phyloP scores from a whole-genome alignment of 352 stramenopile species.

The Phytophthora nicotianae region DNA sequence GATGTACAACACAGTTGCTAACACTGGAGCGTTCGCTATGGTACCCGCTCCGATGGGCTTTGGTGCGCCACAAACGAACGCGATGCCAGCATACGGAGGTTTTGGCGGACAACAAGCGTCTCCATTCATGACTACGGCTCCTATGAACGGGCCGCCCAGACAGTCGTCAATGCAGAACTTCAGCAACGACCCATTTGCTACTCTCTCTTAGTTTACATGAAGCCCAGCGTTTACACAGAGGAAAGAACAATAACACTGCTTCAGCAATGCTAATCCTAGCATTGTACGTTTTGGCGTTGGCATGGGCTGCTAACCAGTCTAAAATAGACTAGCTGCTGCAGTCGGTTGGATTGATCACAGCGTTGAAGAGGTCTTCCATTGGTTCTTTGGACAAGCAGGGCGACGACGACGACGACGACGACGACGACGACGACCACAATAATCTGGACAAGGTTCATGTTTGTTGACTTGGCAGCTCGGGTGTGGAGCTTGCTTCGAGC shows the following conservation, averaged over 20 bases:
- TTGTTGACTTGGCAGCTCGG: too few relatives aligned
- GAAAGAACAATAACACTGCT: not conserved
- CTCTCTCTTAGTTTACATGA: conserved; percentile 49
- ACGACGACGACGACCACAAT: too few relatives aligned
- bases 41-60: conserved; percentile 25
- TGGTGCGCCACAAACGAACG: conserved; percentile 21
- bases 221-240: not conserved
- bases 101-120: conserved; percentile 36
- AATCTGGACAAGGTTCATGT: too few relatives aligned
- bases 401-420: too few relatives aligned
- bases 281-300: too few relatives aligned
- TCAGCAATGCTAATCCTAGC: too few relatives aligned
- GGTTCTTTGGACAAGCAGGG: too few relatives aligned
- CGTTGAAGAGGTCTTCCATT: too few relatives aligned
- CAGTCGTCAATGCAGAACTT: conserved; percentile 34
- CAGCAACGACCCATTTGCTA: conserved; percentile 61
- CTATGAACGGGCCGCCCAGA: conserved; percentile 30
- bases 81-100: conserved; percentile 23
- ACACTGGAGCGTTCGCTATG: conserved; percentile 32
- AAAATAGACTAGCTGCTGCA: too few relatives aligned
- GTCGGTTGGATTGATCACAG: too few relatives aligned
- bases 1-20: conserved; percentile 44
- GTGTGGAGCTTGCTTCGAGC: too few relatives aligned
- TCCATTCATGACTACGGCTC: conserved; percentile 47
- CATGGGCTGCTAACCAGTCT: too few relatives aligned